Conservation (phyloP, 345 rosid species). For the Eucalyptus marginata region DNA sequence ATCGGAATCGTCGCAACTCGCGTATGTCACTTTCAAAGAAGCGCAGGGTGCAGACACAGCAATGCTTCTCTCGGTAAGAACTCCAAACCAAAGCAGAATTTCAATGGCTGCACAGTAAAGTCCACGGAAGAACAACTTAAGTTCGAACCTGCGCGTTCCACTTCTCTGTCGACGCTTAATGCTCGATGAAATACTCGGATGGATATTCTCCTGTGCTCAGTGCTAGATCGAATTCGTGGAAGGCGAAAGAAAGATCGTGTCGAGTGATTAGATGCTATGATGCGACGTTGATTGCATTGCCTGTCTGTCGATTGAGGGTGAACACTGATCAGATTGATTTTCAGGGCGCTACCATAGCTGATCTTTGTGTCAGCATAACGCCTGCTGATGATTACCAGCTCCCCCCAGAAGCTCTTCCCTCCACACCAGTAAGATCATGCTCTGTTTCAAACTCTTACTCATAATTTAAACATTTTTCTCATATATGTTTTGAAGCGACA, state of each 20-base stretch:
- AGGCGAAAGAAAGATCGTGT: neutral
- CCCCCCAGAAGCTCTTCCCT: slow-evolving; percentile 18
- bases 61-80: slow-evolving; percentile 31
- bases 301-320: neutral
- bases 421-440: slow-evolving; percentile 5
- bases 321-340: neutral
- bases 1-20: slow-evolving; percentile 20
- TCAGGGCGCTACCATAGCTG: neutral
- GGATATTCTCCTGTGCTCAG: neutral
- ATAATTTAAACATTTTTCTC: rapidly evolving
- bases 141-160: neutral
- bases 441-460: neutral
- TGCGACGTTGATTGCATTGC: neutral
- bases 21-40: slow-evolving; percentile 30
- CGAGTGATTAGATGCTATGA: neutral
- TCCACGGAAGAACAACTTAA: neutral
- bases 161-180: neutral
- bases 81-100: neutral
- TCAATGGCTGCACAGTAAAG: neutral
- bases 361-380: slow-evolving; percentile 17
- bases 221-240: neutral
- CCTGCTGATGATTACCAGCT: slow-evolving; percentile 26
- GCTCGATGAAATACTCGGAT: neutral
- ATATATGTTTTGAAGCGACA: rapidly evolving
- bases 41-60: slow-evolving; percentile 39